Evolutionary conservation across 495 filamentous ascomycete species (phyloP).

Genomic region (Hypoxylon fragiforme): DNA sequence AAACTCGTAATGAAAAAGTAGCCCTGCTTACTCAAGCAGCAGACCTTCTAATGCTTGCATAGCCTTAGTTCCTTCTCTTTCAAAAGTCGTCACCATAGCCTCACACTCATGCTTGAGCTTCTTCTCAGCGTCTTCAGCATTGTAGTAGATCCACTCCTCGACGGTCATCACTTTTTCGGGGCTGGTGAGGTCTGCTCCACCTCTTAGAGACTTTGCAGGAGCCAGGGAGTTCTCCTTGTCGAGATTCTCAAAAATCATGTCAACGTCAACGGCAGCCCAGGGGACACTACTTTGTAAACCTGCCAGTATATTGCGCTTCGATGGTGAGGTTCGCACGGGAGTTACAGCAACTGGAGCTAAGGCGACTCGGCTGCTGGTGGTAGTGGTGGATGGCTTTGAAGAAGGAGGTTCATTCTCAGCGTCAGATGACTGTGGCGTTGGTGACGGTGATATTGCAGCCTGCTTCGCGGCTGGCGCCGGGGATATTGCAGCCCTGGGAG

Average conservation of each 20-base stretch:
- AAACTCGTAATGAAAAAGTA: background rate
- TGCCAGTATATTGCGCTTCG: constrained; percentile 61
- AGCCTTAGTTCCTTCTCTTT: constrained; percentile 77
- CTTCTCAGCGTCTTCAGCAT: constrained; percentile 77
- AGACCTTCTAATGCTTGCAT: constrained; percentile 78
- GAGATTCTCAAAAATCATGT: constrained; percentile 60
- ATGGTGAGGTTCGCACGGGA: constrained; percentile 61
- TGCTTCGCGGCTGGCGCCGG: constrained; percentile 43
- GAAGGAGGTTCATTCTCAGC: constrained; percentile 78
- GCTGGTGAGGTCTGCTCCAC: constrained; percentile 62
- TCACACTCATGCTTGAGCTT: constrained; percentile 80
- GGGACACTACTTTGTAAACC: constrained; percentile 63
- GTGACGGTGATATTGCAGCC: constrained; percentile 54
- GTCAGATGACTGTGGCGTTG: constrained; percentile 76
- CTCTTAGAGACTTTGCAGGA: constrained; percentile 48
- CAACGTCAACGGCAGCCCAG: constrained; percentile 77
- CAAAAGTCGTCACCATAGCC: constrained; percentile 74
- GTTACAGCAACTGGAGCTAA: constrained; percentile 60
- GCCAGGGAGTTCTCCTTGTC: constrained; percentile 54
- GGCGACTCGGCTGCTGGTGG: constrained; percentile 38
- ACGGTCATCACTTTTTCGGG: constrained; percentile 89
- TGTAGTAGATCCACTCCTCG: constrained; percentile 86
- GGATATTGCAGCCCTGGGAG: constrained; percentile 29
- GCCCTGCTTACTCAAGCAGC: constrained; percentile 39
- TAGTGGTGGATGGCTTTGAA: constrained; percentile 52